Evolutionary conservation across 768 basidiomycete genomes (phyloP).

Genomic region (Steccherinum ochraceum): DNA sequence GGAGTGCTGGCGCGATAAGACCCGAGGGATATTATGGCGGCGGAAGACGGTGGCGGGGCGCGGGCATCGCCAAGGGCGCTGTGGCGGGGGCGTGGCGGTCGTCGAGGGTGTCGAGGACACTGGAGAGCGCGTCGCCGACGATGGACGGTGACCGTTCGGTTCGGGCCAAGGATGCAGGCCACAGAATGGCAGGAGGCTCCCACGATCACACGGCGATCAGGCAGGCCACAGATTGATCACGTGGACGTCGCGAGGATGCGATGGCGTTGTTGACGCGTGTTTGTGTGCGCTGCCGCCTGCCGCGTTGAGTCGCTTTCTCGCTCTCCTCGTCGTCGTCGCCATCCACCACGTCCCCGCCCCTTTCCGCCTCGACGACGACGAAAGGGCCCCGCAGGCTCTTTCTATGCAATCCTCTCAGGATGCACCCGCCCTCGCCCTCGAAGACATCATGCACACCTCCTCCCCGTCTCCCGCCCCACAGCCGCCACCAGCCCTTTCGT

Average conservation of each 20-base stretch:
- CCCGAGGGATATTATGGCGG: background rate
- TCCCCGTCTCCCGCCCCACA: conserved; percentile 6
- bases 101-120: background rate
- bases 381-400: background rate
- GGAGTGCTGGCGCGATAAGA: background rate
- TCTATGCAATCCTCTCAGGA: background rate
- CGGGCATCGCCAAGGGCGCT: background rate
- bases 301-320: background rate
- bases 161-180: background rate
- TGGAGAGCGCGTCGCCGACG: background rate
- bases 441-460: conserved; percentile 3
- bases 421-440: background rate
- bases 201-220: background rate
- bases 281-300: background rate
- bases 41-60: background rate
- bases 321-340: background rate
- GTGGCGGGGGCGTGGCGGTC: background rate
- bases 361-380: background rate
- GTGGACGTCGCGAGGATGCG: background rate
- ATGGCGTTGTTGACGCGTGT: conserved; percentile 1
- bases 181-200: background rate
- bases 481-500: background rate
- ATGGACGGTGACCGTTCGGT: background rate
- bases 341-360: background rate
- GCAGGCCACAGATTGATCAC: background rate